phyloP scores from a whole-genome alignment of 2,329 filamentous ascomycete species.

The Tolypocladium nubicola region DNA sequence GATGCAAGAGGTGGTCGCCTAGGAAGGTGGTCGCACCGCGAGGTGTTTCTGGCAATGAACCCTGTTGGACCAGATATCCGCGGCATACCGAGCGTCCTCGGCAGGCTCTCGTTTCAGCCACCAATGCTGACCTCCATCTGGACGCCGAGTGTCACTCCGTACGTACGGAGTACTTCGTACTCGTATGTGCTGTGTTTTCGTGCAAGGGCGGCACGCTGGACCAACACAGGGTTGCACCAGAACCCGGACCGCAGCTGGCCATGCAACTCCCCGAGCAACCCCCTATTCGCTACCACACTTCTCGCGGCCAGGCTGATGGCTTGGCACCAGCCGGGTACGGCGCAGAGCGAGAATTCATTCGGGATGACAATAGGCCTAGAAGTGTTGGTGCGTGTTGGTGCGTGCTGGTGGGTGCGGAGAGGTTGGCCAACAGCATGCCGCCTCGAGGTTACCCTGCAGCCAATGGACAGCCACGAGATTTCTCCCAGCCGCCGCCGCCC shows the following conservation, averaged over 20 bases:
- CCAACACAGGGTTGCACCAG: neutral
- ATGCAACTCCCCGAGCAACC: neutral
- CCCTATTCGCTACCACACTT: neutral
- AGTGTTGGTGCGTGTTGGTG: neutral
- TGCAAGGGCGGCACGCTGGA: neutral
- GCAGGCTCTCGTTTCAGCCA: neutral
- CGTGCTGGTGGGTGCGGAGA: neutral
- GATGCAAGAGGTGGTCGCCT: neutral
- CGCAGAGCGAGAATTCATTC: neutral
- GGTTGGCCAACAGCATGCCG: neutral
- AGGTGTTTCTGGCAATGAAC: neutral
- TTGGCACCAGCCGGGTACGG: neutral
- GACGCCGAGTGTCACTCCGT: neutral
- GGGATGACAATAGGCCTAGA: neutral
- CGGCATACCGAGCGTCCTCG: neutral
- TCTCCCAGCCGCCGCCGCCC: neutral
- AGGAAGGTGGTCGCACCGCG: neutral
- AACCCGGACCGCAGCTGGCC: neutral
- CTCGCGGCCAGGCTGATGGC: neutral
- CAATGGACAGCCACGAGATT: neutral
- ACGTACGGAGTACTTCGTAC: no score
- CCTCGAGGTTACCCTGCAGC: neutral
- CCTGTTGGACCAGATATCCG: neutral
- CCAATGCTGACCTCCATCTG: neutral
- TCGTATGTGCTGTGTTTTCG: neutral